phyloP scores from a whole-genome alignment of 2,329 filamentous ascomycete species.

The Colletotrichum liriopes region DNA sequence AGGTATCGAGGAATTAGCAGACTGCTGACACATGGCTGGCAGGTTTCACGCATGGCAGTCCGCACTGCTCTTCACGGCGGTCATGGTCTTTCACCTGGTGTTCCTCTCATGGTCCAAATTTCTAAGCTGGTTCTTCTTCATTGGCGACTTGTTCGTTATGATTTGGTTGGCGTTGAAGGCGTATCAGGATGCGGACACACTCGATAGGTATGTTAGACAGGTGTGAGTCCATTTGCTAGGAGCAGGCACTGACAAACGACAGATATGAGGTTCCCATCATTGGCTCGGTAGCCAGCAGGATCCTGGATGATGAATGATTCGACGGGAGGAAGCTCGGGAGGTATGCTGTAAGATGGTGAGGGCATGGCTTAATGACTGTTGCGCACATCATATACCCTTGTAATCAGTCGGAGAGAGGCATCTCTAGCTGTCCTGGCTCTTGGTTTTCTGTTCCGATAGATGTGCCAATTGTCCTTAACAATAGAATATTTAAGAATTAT shows the following conservation, averaged over 20 bases:
- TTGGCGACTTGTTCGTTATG: constrained; percentile 83
- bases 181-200: constrained; percentile 84
- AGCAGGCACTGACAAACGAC: constrained; percentile 49
- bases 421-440: not conserved
- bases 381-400: constrained; percentile 42
- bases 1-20: not conserved
- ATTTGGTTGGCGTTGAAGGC: constrained; percentile 83
- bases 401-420: constrained; percentile 27
- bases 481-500: not conserved
- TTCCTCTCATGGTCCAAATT: constrained; percentile 85
- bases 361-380: constrained; percentile 33
- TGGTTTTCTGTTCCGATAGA: not conserved
- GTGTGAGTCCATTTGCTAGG: constrained; percentile 57
- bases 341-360: not conserved
- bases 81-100: constrained; percentile 85
- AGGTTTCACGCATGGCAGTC: constrained; percentile 99
- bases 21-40: constrained; percentile 10
- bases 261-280: constrained; percentile 92
- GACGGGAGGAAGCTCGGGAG: not conserved
- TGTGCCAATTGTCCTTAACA: not conserved
- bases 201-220: constrained; percentile 67
- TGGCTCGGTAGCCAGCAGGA: constrained; percentile 86
- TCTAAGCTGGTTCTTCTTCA: constrained; percentile 86
- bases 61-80: constrained; percentile 82
- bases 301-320: constrained; percentile 84